phyloP scores from a whole-genome alignment of 495 filamentous ascomycete species.

The Oleoguttula mirabilis region DNA sequence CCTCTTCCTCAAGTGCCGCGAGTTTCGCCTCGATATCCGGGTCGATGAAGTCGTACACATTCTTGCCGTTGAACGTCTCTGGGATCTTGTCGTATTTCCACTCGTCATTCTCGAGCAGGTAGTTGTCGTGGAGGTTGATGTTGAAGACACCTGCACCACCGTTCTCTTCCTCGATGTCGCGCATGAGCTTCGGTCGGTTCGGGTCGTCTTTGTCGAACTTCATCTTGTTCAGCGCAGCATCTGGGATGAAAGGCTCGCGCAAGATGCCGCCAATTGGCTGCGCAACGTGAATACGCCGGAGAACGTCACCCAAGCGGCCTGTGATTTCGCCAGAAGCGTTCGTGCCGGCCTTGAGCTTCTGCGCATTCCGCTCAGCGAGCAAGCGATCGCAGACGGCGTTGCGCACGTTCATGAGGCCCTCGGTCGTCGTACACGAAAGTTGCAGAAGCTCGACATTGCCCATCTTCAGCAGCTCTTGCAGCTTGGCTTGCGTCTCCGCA shows the following conservation, averaged over 20 bases:
- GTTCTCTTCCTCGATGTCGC: slow-evolving; percentile 83
- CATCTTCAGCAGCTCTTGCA: slow-evolving; percentile 68
- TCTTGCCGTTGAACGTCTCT: slow-evolving; percentile 84
- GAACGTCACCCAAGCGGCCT: slow-evolving; percentile 73
- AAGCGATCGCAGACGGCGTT: slow-evolving; percentile 89
- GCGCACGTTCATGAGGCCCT: slow-evolving; percentile 87
- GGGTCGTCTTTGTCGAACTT: slow-evolving; percentile 88
- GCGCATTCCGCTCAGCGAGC: slow-evolving; percentile 79
- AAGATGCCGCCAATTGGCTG: slow-evolving; percentile 69
- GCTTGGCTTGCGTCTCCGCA: slow-evolving; percentile 58
- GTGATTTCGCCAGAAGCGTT: slow-evolving; percentile 58
- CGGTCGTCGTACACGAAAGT: slow-evolving; percentile 85
- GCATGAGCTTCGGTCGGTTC: slow-evolving; percentile 60
- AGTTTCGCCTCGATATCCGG: slow-evolving; percentile 91
- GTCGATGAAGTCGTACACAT: slow-evolving; percentile 93
- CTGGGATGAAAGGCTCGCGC: slow-evolving; percentile 78
- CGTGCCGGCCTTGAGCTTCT: slow-evolving; percentile 86
- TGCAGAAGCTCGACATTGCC: slow-evolving; percentile 78
- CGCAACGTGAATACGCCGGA: slow-evolving; percentile 89
- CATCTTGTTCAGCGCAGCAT: slow-evolving; percentile 62
- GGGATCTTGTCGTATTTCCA: slow-evolving; percentile 96
- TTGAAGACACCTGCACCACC: slow-evolving; percentile 94
- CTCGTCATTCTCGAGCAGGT: slow-evolving; percentile 67
- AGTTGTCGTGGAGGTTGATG: slow-evolving; percentile 77
- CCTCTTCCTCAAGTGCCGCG: slow-evolving; percentile 82